Evolutionary conservation across 306 rosid species (phyloP).

Genomic region (Erythrophleum fordii): DNA sequence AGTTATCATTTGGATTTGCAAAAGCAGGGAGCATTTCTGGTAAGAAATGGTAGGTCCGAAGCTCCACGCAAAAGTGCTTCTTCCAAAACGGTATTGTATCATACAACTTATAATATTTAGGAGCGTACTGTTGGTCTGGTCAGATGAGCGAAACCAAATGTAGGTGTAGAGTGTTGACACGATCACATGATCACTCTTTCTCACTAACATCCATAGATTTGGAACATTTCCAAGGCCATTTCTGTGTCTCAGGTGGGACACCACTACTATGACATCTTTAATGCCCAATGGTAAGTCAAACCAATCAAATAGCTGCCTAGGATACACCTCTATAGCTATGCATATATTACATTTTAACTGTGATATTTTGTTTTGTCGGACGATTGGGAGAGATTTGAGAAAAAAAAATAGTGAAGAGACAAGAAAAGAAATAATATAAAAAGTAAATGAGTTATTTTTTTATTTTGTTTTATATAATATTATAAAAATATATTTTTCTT

Average conservation of each 20-base stretch:
- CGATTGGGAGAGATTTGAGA: no score
- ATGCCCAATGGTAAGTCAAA: conserved; percentile 24
- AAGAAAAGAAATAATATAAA: no score
- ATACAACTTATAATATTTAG: not conserved
- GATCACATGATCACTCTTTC: not conserved
- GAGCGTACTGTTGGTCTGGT: not conserved
- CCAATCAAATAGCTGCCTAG: conserved; percentile 9
- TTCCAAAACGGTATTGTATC: not conserved
- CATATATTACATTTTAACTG: not conserved
- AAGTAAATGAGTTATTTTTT: no score
- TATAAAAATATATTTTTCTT: no score
- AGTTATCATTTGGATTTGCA: conserved; percentile 28
- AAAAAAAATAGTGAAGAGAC: no score
- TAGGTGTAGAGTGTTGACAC: conserved; percentile 3
- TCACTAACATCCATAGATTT: conserved; percentile 22
- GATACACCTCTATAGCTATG: not conserved
- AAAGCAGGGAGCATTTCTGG: not conserved
- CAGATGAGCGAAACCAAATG: not conserved
- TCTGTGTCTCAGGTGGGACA: conserved; percentile 26
- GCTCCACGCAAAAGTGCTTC: conserved; percentile 17
- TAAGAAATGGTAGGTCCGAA: conserved; percentile 1
- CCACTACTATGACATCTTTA: conserved; percentile 2
- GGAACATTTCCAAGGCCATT: conserved; percentile 17
- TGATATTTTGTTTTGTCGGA: no score
- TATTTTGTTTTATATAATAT: no score